Percentiles rank a stretch among this genome's conserved stretches.
Conservation (phyloP, 805 yeast genomes). For the Teunomyces tritomae region DNA sequence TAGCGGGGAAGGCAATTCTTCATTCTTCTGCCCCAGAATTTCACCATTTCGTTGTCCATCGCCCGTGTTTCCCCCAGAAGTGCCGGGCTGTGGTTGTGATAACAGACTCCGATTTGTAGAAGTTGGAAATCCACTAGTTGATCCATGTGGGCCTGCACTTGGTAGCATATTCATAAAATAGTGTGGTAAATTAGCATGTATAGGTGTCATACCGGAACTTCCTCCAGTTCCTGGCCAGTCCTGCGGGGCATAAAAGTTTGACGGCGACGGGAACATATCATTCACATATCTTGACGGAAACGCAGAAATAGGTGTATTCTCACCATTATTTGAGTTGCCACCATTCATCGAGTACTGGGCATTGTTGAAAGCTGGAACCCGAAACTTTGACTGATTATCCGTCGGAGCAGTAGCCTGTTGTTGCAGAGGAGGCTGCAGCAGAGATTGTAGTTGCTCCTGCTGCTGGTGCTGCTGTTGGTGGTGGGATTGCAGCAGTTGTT, state of each 20-base stretch:
- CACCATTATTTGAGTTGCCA: conserved; percentile 34
- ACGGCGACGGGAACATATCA: conserved; percentile 79
- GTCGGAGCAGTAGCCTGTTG: not conserved
- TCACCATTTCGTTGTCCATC: not conserved
- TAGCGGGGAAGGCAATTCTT: conserved; percentile 18
- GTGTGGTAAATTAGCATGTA: conserved; percentile 29
- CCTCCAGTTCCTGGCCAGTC: conserved; percentile 36
- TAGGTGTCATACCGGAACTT: conserved; percentile 38
- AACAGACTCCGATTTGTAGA: not conserved
- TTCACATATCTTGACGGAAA: conserved; percentile 69
- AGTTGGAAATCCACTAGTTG: conserved; percentile 1
- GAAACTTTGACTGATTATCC: not conserved
- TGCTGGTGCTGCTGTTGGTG: not conserved
- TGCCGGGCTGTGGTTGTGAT: not conserved
- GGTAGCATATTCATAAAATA: conserved; percentile 37
- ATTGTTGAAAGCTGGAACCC: conserved; percentile 7
- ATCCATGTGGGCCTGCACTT: conserved; percentile 15
- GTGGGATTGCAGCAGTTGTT: conserved; percentile 1
- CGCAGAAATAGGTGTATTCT: conserved; percentile 69
- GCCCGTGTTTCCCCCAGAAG: not conserved
- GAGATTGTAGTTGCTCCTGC: not conserved
- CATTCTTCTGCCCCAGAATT: conserved; percentile 4
- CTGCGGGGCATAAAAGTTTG: conserved; percentile 62
- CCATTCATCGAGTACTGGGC: conserved; percentile 5
- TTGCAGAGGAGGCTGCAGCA: not conserved